Conservation (phyloP, 257 asterid genomes). For the Solanum chaucha region DNA sequence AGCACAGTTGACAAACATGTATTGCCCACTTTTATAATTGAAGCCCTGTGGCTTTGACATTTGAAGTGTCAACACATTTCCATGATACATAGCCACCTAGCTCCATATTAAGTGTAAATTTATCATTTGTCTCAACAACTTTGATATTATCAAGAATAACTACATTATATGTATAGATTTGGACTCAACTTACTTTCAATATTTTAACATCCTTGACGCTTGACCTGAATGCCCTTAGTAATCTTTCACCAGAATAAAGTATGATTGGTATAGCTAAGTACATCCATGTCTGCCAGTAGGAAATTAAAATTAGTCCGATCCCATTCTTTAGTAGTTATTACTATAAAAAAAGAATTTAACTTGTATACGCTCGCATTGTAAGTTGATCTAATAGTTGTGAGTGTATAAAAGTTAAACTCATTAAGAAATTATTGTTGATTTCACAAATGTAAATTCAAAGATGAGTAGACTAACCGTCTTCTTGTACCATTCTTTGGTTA, state of each 20-base stretch:
- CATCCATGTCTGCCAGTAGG: slow-evolving; percentile 67
- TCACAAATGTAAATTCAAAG: background rate
- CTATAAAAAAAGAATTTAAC: background rate
- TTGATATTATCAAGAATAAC: background rate
- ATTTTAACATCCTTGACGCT: slow-evolving; percentile 63
- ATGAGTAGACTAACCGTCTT: slow-evolving; percentile 39
- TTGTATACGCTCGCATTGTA: background rate
- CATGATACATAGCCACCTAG: slow-evolving; percentile 13
- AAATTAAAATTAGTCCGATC: background rate
- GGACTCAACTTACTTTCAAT: slow-evolving; percentile 34
- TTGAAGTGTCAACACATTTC: slow-evolving; percentile 8
- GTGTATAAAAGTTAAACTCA: background rate
- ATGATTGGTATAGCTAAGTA: slow-evolving; percentile 53
- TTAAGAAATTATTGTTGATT: background rate
- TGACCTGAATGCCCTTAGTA: slow-evolving; percentile 58
- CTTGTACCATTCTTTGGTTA: slow-evolving; percentile 49
- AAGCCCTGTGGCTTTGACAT: slow-evolving; percentile 20
- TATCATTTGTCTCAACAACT: background rate
- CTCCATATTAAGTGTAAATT: background rate
- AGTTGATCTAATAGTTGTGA: background rate
- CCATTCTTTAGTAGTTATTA: no score
- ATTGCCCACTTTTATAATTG: slow-evolving; percentile 17
- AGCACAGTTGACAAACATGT: slow-evolving; percentile 17
- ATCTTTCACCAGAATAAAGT: slow-evolving; percentile 58
- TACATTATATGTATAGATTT: background rate